phyloP scores from a whole-genome alignment of 805 yeast species.

The Wickerhamomyces queroliae region DNA sequence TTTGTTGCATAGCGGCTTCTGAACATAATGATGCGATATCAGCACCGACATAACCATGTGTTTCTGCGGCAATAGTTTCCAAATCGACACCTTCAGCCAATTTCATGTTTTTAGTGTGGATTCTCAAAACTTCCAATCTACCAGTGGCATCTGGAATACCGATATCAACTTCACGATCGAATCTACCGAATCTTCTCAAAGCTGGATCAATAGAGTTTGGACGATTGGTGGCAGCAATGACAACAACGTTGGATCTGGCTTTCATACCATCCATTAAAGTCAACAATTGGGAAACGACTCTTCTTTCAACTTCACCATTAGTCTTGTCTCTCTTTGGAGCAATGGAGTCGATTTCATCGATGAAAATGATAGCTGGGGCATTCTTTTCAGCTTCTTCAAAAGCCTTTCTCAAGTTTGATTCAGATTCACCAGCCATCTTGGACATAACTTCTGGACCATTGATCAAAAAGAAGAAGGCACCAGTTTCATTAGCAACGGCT shows the following conservation, averaged over 20 bases:
- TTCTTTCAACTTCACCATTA: constrained; percentile 98
- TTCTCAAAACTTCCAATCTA: constrained; percentile 92
- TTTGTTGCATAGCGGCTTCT: constrained; percentile 99
- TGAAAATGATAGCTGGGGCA: constrained; percentile 95
- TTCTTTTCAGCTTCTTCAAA: constrained; percentile 99
- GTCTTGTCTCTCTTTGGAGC: constrained; percentile 99
- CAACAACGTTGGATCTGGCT: constrained; percentile 97
- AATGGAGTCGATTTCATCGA: constrained; percentile 97
- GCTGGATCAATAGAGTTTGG: constrained; percentile 75
- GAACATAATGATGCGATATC: constrained; percentile 98
- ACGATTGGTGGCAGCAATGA: constrained; percentile 92
- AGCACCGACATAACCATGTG: constrained; percentile 99
- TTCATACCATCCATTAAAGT: constrained; percentile 99
- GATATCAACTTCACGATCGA: constrained; percentile 85
- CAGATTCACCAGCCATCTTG: constrained; percentile 99
- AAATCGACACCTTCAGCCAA: constrained; percentile 91
- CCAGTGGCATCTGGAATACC: constrained; percentile 99
- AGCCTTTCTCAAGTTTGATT: constrained; percentile 93
- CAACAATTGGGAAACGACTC: constrained; percentile 96
- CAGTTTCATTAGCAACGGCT: constrained; percentile 99
- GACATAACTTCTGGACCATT: constrained; percentile 99
- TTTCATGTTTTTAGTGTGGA: constrained; percentile 98
- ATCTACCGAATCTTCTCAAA: constrained; percentile 83
- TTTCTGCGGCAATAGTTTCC: constrained; percentile 93
- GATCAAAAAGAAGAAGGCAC: constrained; percentile 96